Evolutionary conservation across 2,329 filamentous ascomycete species (phyloP).

Genomic region (Biscogniauxia marginata): DNA sequence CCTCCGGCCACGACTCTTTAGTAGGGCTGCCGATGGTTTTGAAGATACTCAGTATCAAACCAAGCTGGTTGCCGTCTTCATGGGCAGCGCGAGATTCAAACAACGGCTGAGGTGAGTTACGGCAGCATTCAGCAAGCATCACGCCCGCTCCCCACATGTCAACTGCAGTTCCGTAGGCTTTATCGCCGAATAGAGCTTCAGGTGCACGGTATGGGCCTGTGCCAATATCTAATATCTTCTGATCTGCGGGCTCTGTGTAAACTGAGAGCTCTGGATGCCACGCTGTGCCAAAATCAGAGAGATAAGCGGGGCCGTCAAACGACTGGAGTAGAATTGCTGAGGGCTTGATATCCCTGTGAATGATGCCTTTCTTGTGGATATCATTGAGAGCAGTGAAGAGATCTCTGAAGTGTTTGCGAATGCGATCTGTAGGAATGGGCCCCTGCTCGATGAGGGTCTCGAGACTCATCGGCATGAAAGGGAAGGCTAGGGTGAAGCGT

Average conservation of each 20-base stretch:
- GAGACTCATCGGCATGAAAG: slow-evolving; percentile 75
- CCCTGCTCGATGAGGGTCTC: slow-evolving; percentile 60
- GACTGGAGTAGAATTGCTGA: slow-evolving; percentile 78
- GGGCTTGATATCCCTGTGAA: slow-evolving; percentile 93
- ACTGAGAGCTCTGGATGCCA: slow-evolving; percentile 66
- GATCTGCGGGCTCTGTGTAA: slow-evolving; percentile 59
- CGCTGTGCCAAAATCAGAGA: slow-evolving; percentile 90
- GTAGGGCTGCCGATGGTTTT: slow-evolving; percentile 86
- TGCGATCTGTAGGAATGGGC: slow-evolving; percentile 32
- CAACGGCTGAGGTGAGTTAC: slow-evolving; percentile 56
- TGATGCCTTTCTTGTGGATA: slow-evolving; percentile 72
- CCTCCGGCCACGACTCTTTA: slow-evolving; percentile 79
- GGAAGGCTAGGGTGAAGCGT: slow-evolving; percentile 77
- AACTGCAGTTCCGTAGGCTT: slow-evolving; percentile 66
- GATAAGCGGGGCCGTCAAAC: slow-evolving; percentile 66
- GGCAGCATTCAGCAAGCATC: slow-evolving; percentile 74
- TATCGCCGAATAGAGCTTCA: slow-evolving; percentile 84
- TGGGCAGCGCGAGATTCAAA: slow-evolving; percentile 74
- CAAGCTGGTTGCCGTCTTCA: slow-evolving; percentile 88
- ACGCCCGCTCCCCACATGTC: slow-evolving; percentile 91
- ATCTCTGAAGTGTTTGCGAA: slow-evolving; percentile 56
- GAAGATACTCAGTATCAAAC: slow-evolving; percentile 89
- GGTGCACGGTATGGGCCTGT: slow-evolving; percentile 89
- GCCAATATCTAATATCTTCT: slow-evolving; percentile 89
- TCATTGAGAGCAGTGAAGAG: slow-evolving; percentile 69